Conservation (phyloP, 805 yeast genomes). For the Monosporozyma yasuniensis region DNA sequence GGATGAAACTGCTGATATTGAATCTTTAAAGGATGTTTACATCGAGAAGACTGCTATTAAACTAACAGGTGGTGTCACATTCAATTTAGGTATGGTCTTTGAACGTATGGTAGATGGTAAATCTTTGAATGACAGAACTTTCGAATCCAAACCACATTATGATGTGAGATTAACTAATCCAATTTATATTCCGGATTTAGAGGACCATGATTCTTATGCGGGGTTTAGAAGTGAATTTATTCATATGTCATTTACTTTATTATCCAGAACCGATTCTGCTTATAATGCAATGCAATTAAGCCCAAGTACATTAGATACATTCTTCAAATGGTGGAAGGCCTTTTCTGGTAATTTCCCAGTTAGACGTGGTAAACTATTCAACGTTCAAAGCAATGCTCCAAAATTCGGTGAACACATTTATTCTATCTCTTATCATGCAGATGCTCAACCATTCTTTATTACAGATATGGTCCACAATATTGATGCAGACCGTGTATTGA, state of each 20-base stretch:
- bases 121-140: conserved; percentile 33
- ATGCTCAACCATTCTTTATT: conserved; percentile 61
- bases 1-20: conserved; percentile 13
- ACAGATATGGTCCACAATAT: conserved; percentile 56
- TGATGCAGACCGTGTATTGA: conserved; percentile 25
- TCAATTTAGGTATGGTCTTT: conserved; percentile 49
- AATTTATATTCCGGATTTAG: conserved; percentile 35
- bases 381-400: conserved; percentile 41
- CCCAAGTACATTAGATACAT: conserved; percentile 58
- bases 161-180: conserved; percentile 53
- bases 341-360: conserved; percentile 80
- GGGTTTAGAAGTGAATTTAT: conserved; percentile 78
- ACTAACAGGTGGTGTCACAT: conserved; percentile 51
- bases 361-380: conserved; percentile 65
- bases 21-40: conserved; percentile 18
- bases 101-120: conserved; percentile 35
- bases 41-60: conserved; percentile 49
- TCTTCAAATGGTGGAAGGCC: conserved; percentile 78
- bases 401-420: conserved; percentile 69
- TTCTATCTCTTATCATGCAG: conserved; percentile 73
- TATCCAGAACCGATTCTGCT: conserved; percentile 34
- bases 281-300: conserved; percentile 72
- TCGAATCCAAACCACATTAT: conserved; percentile 50
- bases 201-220: conserved; percentile 65
- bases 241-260: conserved; percentile 56